Percentiles rank a stretch among this genome's conserved stretches.
Conservation (phyloP, 305 asterid species). For the Fraxinus angustifolia region DNA sequence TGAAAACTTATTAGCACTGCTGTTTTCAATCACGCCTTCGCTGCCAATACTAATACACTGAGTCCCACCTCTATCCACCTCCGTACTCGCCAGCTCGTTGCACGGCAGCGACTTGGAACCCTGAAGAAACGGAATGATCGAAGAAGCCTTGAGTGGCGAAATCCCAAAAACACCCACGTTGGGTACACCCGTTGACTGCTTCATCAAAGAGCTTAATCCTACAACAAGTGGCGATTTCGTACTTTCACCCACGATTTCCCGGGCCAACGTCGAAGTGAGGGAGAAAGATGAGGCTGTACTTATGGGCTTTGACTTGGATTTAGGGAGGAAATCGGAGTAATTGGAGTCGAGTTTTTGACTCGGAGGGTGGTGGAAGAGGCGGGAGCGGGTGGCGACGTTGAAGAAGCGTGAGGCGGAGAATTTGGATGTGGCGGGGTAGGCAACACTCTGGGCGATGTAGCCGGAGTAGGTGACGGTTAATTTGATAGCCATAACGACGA, state of each 20-base stretch:
- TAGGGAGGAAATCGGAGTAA: conserved; percentile 36
- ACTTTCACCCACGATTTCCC: conserved; percentile 40
- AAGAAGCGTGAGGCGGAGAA: conserved; percentile 50
- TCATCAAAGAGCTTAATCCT: conserved; percentile 58
- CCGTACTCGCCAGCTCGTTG: conserved; percentile 45
- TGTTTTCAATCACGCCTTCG: conserved; percentile 20
- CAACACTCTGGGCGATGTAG: conserved; percentile 55
- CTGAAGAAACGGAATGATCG: conserved; percentile 50
- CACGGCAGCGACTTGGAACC: conserved; percentile 80
- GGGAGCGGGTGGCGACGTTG: conserved; percentile 41
- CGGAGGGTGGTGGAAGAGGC: conserved; percentile 38
- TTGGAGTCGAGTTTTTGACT: conserved; percentile 41
- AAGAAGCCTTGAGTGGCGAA: conserved; percentile 60
- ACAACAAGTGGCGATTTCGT: conserved; percentile 42
- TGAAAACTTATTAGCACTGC: conserved; percentile 22
- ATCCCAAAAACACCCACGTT: conserved; percentile 40
- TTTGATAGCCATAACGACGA: conserved; percentile 69
- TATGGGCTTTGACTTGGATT: conserved; percentile 23
- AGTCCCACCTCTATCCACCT: conserved; percentile 61
- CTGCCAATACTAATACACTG: neutral
- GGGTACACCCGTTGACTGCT: conserved; percentile 32
- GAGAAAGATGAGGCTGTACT: conserved; percentile 2
- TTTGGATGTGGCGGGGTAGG: conserved; percentile 55
- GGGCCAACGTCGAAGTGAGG: conserved; percentile 37
- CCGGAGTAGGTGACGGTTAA: conserved; percentile 73